Percentiles rank a stretch among this genome's conserved stretches.
phyloP scores from a whole-genome alignment of 2,329 filamentous ascomycete species.

The Penicillium brevicompactum region DNA sequence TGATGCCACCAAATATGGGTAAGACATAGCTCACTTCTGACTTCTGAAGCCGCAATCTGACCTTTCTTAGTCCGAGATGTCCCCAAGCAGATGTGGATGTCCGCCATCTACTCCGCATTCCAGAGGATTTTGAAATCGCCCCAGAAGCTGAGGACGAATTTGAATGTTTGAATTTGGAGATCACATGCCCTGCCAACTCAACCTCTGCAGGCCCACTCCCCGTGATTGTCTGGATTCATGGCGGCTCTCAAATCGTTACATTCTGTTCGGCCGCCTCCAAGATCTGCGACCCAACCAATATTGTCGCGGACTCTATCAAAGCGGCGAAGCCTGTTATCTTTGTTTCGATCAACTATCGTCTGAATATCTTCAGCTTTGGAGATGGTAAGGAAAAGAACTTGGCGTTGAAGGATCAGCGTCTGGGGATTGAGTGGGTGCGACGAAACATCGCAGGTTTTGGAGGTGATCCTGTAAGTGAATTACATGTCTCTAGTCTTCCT shows the following conservation, averaged over 20 bases:
- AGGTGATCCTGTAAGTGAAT: constrained; percentile 37
- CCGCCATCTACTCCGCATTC: constrained; percentile 48
- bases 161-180: constrained; percentile 47
- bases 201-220: constrained; percentile 27
- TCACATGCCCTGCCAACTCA: constrained; percentile 32
- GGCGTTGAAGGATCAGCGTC: constrained; percentile 39
- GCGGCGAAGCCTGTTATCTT: constrained; percentile 43
- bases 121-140: constrained; percentile 33
- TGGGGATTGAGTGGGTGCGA: constrained; percentile 43
- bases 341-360: constrained; percentile 47
- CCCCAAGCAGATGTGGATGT: constrained; percentile 47
- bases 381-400: constrained; percentile 45
- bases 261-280: constrained; percentile 47
- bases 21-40: neutral
- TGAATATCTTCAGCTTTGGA: constrained; percentile 51
- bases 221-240: constrained; percentile 52
- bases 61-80: constrained; percentile 41
- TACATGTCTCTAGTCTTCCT: neutral
- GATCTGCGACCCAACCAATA: constrained; percentile 41
- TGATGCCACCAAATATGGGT: constrained; percentile 40
- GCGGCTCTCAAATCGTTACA: constrained; percentile 49
- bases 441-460: constrained; percentile 45
- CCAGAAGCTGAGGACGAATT: constrained; percentile 46
- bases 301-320: constrained; percentile 41
- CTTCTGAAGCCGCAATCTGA: constrained; percentile 4